These are phyloP conservation scores for Gossypium ekmanianum DNA, from an alignment of 345 rosid genomes.

Conservation along the genomic window DNA sequence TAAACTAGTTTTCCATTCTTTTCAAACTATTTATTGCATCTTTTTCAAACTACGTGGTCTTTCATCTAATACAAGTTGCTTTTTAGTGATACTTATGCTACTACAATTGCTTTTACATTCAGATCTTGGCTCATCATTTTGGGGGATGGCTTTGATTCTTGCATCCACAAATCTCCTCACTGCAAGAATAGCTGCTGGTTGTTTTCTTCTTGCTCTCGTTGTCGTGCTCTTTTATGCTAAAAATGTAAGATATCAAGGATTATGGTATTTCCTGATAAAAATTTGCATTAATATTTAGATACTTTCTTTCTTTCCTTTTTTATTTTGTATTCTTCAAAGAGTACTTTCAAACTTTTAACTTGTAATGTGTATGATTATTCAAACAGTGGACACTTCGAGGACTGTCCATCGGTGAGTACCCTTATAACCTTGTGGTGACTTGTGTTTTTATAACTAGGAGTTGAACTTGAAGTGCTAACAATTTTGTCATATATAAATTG, in stretches of 20 bases:
- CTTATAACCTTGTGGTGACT: background rate
- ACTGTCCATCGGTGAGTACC: conserved; percentile 75
- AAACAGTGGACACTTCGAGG: conserved; percentile 96
- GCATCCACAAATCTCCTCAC: conserved; percentile 82
- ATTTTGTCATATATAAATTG: background rate
- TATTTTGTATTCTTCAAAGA: conserved; percentile 10
- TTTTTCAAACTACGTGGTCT: background rate
- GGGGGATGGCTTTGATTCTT: conserved; percentile 98
- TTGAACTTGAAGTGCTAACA: conserved; percentile 1
- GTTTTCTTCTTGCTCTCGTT: conserved; percentile 68
- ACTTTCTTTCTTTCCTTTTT: background rate
- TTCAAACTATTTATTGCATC: background rate
- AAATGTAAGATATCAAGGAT: conserved; percentile 54
- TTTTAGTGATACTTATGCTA: background rate
- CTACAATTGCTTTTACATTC: conserved; percentile 19
- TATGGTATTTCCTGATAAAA: conserved; percentile 1
- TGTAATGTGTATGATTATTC: conserved; percentile 8
- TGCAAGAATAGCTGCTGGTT: conserved; percentile 92
- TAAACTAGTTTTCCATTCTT: background rate
- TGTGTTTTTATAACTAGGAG: background rate
- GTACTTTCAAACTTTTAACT: conserved; percentile 13
- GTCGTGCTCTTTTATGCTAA: conserved; percentile 84
- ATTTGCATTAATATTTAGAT: background rate
- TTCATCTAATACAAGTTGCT: background rate
- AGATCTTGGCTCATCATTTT: conserved; percentile 99